Conservation (phyloP, 345 rosid genomes). For the Psidium friedrichsthalianum region DNA sequence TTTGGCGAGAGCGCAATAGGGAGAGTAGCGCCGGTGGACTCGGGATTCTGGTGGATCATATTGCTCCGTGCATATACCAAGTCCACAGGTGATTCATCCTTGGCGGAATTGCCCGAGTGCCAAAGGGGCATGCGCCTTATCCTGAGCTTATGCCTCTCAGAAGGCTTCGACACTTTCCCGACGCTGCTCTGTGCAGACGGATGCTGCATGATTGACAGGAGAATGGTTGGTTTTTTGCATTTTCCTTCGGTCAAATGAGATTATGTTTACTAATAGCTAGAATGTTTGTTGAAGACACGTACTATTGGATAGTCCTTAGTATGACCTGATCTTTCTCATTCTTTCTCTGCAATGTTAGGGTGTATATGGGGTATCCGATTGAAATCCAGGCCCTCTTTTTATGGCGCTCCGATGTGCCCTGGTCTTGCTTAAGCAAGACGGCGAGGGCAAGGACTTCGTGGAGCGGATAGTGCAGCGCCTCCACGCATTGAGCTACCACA, state of each 20-base stretch:
- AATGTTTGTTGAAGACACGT: not conserved
- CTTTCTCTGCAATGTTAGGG: slow-evolving; percentile 12
- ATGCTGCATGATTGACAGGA: slow-evolving; percentile 77
- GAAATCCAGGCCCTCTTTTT: slow-evolving; percentile 61
- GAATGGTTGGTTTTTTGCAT: slow-evolving; percentile 44
- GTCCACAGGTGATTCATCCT: slow-evolving; percentile 58
- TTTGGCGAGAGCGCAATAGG: slow-evolving; percentile 91
- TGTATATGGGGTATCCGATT: slow-evolving; percentile 55
- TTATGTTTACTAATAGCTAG: not conserved
- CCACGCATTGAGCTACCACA: slow-evolving; percentile 57
- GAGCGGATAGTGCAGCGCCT: slow-evolving; percentile 42
- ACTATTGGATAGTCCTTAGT: not conserved
- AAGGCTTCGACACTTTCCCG: slow-evolving; percentile 80
- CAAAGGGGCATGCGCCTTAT: slow-evolving; percentile 80
- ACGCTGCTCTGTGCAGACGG: slow-evolving; percentile 82
- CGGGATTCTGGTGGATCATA: slow-evolving; percentile 92
- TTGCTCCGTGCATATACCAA: slow-evolving; percentile 74
- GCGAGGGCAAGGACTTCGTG: slow-evolving; percentile 45
- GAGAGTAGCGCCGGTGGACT: slow-evolving; percentile 88
- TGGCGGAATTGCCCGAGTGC: slow-evolving; percentile 68
- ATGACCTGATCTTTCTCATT: not conserved
- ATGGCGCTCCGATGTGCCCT: slow-evolving; percentile 53
- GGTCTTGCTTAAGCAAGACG: slow-evolving; percentile 38
- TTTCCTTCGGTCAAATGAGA: not conserved
- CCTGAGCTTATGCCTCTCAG: slow-evolving; percentile 57